Percentiles rank a stretch among this genome's conserved stretches.
Evolutionary conservation across 192 early-diverging fungal genomes (phyloP).

Genomic region (Chytriomyces hyalinus): DNA sequence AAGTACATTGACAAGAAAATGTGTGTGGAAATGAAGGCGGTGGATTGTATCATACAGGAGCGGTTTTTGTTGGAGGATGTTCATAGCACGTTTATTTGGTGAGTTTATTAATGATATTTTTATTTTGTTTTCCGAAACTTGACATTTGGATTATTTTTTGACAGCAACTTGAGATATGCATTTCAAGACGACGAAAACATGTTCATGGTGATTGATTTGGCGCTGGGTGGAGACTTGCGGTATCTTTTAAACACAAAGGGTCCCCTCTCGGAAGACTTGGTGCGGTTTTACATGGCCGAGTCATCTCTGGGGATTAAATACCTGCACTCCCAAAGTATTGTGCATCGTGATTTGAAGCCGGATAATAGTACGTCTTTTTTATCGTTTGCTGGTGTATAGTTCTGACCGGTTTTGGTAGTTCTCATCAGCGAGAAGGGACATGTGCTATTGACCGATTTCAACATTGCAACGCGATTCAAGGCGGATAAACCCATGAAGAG

Average conservation of each 20-base stretch:
- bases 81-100: constrained; percentile 77
- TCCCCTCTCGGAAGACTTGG: constrained; percentile 47
- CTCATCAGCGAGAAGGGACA: constrained; percentile 81
- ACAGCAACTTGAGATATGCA: constrained; percentile 61
- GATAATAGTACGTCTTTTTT: constrained; percentile 55
- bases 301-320: constrained; percentile 46
- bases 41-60: constrained; percentile 91
- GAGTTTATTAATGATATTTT: neutral
- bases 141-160: neutral
- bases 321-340: constrained; percentile 52
- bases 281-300: constrained; percentile 52
- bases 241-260: constrained; percentile 51
- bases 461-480: constrained; percentile 84
- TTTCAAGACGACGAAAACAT: constrained; percentile 71
- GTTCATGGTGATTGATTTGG: constrained; percentile 69
- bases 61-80: constrained; percentile 86
- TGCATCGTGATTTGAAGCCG: constrained; percentile 58
- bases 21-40: constrained; percentile 83
- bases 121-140: neutral
- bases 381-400: constrained; percentile 43
- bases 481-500: constrained; percentile 73
- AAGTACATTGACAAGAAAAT: constrained; percentile 97
- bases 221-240: constrained; percentile 63
- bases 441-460: constrained; percentile 93
- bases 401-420: constrained; percentile 44